Evolutionary conservation across 805 yeast species (phyloP).

Genomic region (Sporopachydermia lactativora): DNA sequence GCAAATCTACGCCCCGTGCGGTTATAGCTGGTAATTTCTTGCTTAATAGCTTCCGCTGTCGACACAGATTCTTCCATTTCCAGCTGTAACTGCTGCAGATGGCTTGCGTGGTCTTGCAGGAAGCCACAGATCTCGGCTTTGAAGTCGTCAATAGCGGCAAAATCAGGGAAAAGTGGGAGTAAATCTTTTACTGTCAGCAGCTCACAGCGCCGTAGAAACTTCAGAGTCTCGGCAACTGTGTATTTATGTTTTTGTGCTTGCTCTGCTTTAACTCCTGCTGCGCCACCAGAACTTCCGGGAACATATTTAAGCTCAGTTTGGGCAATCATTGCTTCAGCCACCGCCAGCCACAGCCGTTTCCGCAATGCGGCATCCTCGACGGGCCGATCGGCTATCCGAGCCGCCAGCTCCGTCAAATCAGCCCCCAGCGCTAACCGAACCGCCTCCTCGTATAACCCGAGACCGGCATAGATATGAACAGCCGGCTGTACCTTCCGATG

Average conservation of each 20-base stretch:
- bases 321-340: slow-evolving; percentile 35
- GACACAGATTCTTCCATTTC: slow-evolving; percentile 66
- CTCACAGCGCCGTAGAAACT: slow-evolving; percentile 29
- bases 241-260: slow-evolving; percentile 5
- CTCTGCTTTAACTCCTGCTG: slow-evolving; percentile 9
- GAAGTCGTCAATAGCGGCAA: slow-evolving; percentile 66
- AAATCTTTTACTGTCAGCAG: slow-evolving; percentile 63
- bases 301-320: slow-evolving; percentile 12
- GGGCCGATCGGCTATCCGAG: slow-evolving; percentile 41
- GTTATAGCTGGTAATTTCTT: slow-evolving; percentile 38
- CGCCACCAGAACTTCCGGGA: slow-evolving; percentile 14
- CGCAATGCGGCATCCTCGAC: slow-evolving; percentile 35
- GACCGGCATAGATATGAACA: slow-evolving; percentile 51
- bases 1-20: slow-evolving; percentile 37
- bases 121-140: slow-evolving; percentile 73
- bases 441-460: slow-evolving; percentile 69
- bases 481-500: slow-evolving; percentile 50
- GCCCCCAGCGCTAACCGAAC: slow-evolving; percentile 55
- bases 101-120: slow-evolving; percentile 56
- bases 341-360: slow-evolving; percentile 61
- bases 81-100: slow-evolving; percentile 46
- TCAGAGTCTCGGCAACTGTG: neutral
- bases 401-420: slow-evolving; percentile 44
- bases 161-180: slow-evolving; percentile 74
- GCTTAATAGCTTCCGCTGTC: slow-evolving; percentile 42